Conservation (phyloP, 1,139 yeast genomes). For the Kurtzmaniella quercitrusa region DNA sequence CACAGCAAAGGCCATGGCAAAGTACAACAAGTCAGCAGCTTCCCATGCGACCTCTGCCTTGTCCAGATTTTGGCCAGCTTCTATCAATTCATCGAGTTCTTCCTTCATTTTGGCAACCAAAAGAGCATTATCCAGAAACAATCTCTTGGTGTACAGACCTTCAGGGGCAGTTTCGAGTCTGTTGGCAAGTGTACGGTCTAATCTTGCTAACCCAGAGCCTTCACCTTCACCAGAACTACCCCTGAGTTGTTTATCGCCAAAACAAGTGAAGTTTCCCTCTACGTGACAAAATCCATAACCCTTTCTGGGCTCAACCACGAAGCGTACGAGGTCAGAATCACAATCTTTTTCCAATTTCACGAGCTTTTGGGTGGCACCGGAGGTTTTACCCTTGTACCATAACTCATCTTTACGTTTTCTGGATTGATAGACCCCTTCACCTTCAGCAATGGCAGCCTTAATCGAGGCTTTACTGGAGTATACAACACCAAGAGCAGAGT, state of each 20-base stretch:
- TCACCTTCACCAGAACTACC: constrained; percentile 34
- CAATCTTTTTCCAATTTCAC: constrained; percentile 72
- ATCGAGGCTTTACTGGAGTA: constrained; percentile 85
- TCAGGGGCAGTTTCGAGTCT: constrained; percentile 67
- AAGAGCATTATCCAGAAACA: constrained; percentile 72
- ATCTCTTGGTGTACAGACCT: constrained; percentile 88
- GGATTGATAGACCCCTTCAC: constrained; percentile 90
- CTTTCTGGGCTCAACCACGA: constrained; percentile 69
- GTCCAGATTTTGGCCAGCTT: constrained; percentile 53
- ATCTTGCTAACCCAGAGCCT: constrained; percentile 55
- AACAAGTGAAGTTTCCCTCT: constrained; percentile 69
- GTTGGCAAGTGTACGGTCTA: constrained; percentile 60
- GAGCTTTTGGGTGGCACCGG: constrained; percentile 88
- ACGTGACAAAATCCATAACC: constrained; percentile 93
- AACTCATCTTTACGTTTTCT: constrained; percentile 76
- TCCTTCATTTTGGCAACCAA: constrained; percentile 86
- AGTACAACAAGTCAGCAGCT: constrained; percentile 91
- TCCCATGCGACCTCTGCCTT: constrained; percentile 84
- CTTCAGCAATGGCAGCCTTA: constrained; percentile 72
- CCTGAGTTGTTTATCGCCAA: constrained; percentile 41
- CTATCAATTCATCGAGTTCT: constrained; percentile 94
- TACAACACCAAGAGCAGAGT: constrained; percentile 76
- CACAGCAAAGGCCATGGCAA: constrained; percentile 82
- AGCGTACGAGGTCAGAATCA: constrained; percentile 86
- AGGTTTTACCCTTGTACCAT: constrained; percentile 95